phyloP scores from a whole-genome alignment of 306 rosid species.

The Vicia villosa region DNA sequence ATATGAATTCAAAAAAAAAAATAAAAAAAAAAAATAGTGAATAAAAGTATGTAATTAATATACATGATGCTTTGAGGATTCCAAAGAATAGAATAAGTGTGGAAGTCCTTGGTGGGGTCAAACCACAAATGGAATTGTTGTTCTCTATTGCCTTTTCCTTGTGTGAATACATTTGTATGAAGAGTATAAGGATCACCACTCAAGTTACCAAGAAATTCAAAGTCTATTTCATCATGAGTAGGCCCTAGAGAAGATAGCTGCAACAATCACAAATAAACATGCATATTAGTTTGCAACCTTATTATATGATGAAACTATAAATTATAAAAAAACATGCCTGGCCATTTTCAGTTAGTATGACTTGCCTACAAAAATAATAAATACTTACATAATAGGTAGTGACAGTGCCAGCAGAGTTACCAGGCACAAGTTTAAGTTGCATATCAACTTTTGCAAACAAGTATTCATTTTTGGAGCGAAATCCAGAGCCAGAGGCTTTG shows the following conservation, averaged over 20 bases:
- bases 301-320: neutral
- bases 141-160: constrained; percentile 66
- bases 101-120: constrained; percentile 66
- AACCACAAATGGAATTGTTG: constrained; percentile 70
- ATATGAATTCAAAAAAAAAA: neutral
- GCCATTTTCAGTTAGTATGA: too few relatives aligned
- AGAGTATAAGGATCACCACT: constrained; percentile 71
- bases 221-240: constrained; percentile 66
- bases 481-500: constrained; percentile 55
- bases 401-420: constrained; percentile 62
- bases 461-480: constrained; percentile 50
- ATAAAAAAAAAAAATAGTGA: neutral
- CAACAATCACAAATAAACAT: constrained; percentile 13
- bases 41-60: neutral
- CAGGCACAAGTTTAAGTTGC: constrained; percentile 68
- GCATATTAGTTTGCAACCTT: neutral
- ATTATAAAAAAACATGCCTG: neutral
- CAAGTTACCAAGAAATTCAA: constrained; percentile 68
- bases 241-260: constrained; percentile 63
- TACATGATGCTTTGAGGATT: constrained; percentile 66
- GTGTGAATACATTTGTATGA: constrained; percentile 61
- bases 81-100: constrained; percentile 65
- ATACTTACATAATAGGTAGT: constrained; percentile 56
- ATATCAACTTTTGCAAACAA: constrained; percentile 65
- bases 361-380: too few relatives aligned